Evolutionary conservation across 768 basidiomycete species (phyloP).

Genomic region (Gymnopilus dilepis): DNA sequence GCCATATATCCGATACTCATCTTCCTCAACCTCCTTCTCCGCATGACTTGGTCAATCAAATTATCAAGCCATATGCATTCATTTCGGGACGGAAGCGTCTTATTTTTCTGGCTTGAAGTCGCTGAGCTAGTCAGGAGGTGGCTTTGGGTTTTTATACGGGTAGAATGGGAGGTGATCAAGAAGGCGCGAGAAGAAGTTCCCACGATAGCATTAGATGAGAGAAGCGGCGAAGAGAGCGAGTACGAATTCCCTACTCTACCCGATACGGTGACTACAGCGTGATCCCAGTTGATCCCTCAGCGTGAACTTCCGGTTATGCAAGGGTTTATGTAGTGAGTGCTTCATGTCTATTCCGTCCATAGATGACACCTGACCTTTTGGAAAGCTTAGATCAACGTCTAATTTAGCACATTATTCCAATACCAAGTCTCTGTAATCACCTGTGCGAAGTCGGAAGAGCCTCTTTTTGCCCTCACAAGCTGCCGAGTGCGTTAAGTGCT

Average conservation of each 20-base stretch:
- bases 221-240: conserved; percentile 35
- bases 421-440: conserved; percentile 1
- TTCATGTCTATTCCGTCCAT: conserved; percentile 10
- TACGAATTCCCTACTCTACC: conserved; percentile 46
- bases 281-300: conserved; percentile 11
- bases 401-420: conserved; percentile 17
- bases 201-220: conserved; percentile 35
- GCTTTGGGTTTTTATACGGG: conserved; percentile 97
- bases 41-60: conserved; percentile 94
- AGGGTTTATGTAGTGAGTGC: conserved; percentile 20
- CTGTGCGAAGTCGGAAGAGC: not conserved
- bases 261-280: conserved; percentile 17
- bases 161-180: conserved; percentile 95
- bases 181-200: conserved; percentile 39
- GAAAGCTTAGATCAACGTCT: conserved; percentile 16
- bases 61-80: conserved; percentile 86
- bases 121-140: conserved; percentile 90
- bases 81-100: conserved; percentile 73
- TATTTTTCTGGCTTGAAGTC: conserved; percentile 90
- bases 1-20: conserved; percentile 85
- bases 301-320: conserved; percentile 6
- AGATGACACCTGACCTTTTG: conserved; percentile 13
- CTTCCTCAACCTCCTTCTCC: conserved; percentile 82
- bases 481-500: not conserved
- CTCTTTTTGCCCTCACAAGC: conserved; percentile 5